Evolutionary conservation across 192 early-diverging fungal species (phyloP).

Genomic region (Coemansia guatemalensis): DNA sequence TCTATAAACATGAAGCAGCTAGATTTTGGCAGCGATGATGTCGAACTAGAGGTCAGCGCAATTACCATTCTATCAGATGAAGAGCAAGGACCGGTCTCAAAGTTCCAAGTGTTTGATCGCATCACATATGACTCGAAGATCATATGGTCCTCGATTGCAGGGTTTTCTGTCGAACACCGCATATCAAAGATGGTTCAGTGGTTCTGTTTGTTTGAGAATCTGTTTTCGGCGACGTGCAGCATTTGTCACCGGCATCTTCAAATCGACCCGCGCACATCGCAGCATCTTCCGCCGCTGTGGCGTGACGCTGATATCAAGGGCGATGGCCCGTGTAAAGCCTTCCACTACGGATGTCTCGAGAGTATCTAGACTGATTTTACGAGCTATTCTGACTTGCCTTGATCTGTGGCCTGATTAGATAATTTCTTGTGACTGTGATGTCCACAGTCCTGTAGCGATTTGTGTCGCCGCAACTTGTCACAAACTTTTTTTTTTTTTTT

Average conservation of each 20-base stretch:
- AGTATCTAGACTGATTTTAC: background rate
- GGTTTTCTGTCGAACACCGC: conserved; percentile 48
- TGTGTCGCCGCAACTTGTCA: background rate
- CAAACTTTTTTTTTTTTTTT: background rate
- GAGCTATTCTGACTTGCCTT: background rate
- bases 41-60: conserved; percentile 32
- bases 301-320: conserved; percentile 35
- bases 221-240: conserved; percentile 50
- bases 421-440: too few relatives aligned
- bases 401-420: background rate
- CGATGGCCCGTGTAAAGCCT: conserved; percentile 32
- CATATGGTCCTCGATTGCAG: conserved; percentile 47
- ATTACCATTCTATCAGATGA: conserved; percentile 38
- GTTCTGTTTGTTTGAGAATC: conserved; percentile 44
- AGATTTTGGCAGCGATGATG: conserved; percentile 10
- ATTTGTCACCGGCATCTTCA: conserved; percentile 44
- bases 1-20: conserved; percentile 38
- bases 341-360: conserved; percentile 47
- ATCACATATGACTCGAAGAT: conserved; percentile 47
- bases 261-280: conserved; percentile 49
- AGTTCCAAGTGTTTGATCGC: conserved; percentile 43
- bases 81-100: conserved; percentile 34
- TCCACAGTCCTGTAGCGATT: background rate
- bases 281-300: conserved; percentile 51
- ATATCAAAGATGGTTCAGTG: conserved; percentile 46